A percentile compares a stretch with the other conserved stretches of the same genome.
These are phyloP conservation scores for Naegleria fowleri DNA, from an alignment of 208 protist species.

Conservation along the genomic window DNA sequence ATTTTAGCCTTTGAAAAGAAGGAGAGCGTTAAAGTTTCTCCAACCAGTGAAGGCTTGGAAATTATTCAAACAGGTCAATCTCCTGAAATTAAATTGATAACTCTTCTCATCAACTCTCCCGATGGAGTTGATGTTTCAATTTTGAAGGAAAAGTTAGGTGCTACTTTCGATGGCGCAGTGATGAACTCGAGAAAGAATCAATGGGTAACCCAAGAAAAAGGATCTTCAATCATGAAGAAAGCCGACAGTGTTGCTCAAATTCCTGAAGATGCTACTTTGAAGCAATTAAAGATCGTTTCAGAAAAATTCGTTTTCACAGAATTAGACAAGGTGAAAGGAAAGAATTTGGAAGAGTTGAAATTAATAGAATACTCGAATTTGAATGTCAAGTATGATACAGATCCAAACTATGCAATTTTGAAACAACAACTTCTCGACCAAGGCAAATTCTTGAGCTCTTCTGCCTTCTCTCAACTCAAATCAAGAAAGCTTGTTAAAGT, in stretches of 20 bases:
- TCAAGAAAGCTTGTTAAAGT: slow-evolving; percentile 73
- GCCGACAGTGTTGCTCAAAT: not conserved
- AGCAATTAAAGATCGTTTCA: not conserved
- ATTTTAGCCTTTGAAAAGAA: slow-evolving; percentile 61
- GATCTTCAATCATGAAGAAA: slow-evolving; percentile 2
- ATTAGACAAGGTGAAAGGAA: slow-evolving; percentile 24
- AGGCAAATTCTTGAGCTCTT: slow-evolving; percentile 21
- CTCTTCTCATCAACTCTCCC: slow-evolving; percentile 35
- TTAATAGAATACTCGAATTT: slow-evolving; percentile 33
- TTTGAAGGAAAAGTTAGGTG: not conserved
- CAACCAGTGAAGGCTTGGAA: slow-evolving; percentile 68
- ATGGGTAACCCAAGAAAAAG: slow-evolving; percentile 29
- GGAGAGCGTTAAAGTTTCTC: slow-evolving; percentile 54
- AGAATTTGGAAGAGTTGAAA: slow-evolving; percentile 51
- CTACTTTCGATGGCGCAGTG: not conserved
- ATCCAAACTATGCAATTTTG: slow-evolving; percentile 54
- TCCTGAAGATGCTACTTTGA: not conserved
- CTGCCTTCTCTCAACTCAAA: slow-evolving; percentile 36
- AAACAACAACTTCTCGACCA: slow-evolving; percentile 52
- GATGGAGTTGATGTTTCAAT: not conserved
- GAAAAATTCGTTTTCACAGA: not conserved
- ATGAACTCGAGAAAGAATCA: not conserved
- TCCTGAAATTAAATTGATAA: slow-evolving; percentile 73
- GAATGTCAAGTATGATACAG: not conserved
- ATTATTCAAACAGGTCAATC: slow-evolving; percentile 65